Percentiles rank a stretch among this genome's conserved stretches.
Conservation (phyloP, 495 filamentous ascomycete species). For the Letharia lupina region DNA sequence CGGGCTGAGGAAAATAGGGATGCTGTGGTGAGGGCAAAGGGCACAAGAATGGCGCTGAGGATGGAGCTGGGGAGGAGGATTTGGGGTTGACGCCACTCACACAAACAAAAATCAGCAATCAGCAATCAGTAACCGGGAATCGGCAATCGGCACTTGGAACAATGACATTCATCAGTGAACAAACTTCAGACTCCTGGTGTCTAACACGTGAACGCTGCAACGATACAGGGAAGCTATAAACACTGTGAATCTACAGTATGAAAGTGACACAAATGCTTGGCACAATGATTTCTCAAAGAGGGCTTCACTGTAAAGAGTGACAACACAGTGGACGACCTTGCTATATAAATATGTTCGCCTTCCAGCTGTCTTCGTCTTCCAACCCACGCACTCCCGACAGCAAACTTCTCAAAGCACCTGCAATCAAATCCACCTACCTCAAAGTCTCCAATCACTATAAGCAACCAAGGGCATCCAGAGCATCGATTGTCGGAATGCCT, state of each 20-base stretch:
- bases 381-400: neutral
- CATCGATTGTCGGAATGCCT: neutral
- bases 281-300: neutral
- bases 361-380: neutral
- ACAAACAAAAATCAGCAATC: neutral
- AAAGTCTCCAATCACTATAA: neutral
- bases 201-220: neutral
- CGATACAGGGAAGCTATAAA: neutral
- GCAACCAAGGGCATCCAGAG: neutral
- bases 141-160: neutral
- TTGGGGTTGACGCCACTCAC: neutral
- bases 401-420: neutral
- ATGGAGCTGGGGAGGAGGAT: constrained; percentile 44
- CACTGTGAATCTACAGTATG: neutral
- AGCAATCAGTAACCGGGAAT: neutral
- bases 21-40: constrained; percentile 67
- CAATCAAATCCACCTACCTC: neutral
- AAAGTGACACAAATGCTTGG: neutral
- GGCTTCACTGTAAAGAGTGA: neutral
- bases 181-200: neutral
- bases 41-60: constrained; percentile 66
- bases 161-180: neutral
- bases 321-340: neutral
- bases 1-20: constrained; percentile 88
- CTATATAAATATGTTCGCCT: neutral